Percentiles rank a stretch among this genome's conserved stretches.
Conservation (phyloP, 352 stramenopile genomes). For the Pythium phragmiticola region DNA sequence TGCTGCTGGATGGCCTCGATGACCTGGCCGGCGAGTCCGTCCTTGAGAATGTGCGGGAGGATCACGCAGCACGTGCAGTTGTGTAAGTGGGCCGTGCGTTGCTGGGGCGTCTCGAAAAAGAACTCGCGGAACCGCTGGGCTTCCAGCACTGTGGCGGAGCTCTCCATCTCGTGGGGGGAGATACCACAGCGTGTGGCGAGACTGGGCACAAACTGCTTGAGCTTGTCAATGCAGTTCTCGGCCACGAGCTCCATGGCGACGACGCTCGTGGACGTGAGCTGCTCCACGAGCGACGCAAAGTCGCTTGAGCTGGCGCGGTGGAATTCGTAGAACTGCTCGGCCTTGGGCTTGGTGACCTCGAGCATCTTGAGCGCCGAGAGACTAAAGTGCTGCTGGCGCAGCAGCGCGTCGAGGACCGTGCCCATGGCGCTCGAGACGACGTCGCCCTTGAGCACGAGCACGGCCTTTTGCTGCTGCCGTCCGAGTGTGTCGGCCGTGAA, state of each 20-base stretch:
- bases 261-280: constrained; percentile 38
- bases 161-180: constrained; percentile 47
- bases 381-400: constrained; percentile 59
- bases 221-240: constrained; percentile 61
- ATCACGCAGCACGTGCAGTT: constrained; percentile 93
- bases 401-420: constrained; percentile 49
- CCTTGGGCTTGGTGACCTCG: constrained; percentile 40
- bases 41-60: constrained; percentile 91
- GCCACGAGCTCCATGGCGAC: constrained; percentile 79
- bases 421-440: constrained; percentile 49
- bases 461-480: constrained; percentile 64
- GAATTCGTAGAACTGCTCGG: constrained; percentile 57
- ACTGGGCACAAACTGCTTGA: constrained; percentile 50
- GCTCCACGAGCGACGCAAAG: constrained; percentile 37
- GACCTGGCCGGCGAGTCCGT: constrained; percentile 74
- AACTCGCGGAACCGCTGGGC: constrained; percentile 56
- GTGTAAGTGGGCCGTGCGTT: constrained; percentile 71
- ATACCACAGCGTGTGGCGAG: constrained; percentile 46
- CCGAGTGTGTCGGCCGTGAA: constrained; percentile 71
- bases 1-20: constrained; percentile 78
- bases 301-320: constrained; percentile 29
- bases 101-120: constrained; percentile 59
- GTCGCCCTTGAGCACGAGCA: constrained; percentile 59
- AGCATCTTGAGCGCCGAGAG: constrained; percentile 83
- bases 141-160: constrained; percentile 48